Conservation (phyloP, 148 eudicot genomes). For the Amaranthus cruentus region DNA sequence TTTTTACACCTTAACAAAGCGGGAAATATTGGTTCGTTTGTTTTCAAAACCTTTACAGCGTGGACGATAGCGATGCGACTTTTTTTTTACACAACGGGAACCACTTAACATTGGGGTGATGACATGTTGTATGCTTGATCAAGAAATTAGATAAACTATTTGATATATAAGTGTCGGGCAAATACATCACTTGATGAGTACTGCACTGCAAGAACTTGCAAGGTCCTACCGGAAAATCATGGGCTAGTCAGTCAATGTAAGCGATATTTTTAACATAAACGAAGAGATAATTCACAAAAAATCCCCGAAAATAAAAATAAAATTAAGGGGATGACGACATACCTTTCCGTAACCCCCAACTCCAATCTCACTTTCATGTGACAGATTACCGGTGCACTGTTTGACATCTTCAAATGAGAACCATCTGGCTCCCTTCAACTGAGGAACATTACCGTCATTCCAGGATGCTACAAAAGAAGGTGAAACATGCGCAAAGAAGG, state of each 20-base stretch:
- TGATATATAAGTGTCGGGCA: not conserved
- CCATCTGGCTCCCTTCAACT: constrained; percentile 57
- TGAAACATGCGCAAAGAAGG: not conserved
- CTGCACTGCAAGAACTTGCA: not conserved
- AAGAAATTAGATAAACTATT: not conserved
- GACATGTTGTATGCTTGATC: no score
- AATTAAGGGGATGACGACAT: not conserved
- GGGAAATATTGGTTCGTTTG: no score
- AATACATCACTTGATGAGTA: not conserved
- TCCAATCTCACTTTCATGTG: constrained; percentile 51
- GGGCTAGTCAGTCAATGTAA: not conserved
- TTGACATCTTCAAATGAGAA: constrained; percentile 58
- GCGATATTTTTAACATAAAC: not conserved
- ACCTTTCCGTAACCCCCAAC: constrained; percentile 79
- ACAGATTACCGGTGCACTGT: constrained; percentile 45
- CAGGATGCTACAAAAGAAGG: constrained; percentile 41
- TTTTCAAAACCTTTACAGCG: no score
- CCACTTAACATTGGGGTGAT: no score
- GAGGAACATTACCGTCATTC: constrained; percentile 42
- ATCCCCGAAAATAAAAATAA: not conserved
- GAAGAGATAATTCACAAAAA: not conserved
- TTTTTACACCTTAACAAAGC: no score
- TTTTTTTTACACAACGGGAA: no score
- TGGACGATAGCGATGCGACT: no score
- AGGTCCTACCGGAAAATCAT: not conserved